Base-by-base conservation (phyloP, 345 rosid genomes). In the Euphorbia lathyris region DNA sequence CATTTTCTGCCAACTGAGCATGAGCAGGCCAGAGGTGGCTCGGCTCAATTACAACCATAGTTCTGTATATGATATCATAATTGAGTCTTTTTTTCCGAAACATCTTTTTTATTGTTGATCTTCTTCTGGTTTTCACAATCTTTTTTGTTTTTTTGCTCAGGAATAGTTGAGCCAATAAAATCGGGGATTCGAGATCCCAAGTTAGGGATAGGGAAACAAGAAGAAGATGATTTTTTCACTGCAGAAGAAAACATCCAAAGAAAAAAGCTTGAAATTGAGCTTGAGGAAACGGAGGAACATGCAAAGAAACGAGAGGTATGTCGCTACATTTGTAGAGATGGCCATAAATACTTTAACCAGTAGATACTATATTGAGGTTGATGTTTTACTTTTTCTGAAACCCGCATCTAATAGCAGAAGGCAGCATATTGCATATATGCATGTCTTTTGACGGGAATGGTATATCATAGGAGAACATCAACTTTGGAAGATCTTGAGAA, bases 241-340 rank as follows among this genome's bases (percentile, higher is more conserved):
- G 86, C 98, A 0, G 99, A 87, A 81, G 97, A 95, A 78, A 95
- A 92, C 77, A 95, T 92, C 69, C 98, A 90, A 80, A 83, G 99
- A 70, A 88, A 70, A 70, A 95, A 86, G 79, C 97, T 95, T 61
- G 96, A 92, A 72, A 82, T 92, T 34, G 96, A 95, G 85, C 76
- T 92, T 32, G 92, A 95, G 80, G 99, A 87, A 76, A 88, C 98
- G 7, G 96, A 92, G 85, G 98, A 95, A 74, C 64, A 81, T 60
- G 81, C 88, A 29, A 95, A 88, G 81, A 95, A 90, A 85, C 87
- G 99, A 83, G 99, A 95, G 98, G 98, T 95, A 95, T 84, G 90
- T 75, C 22, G 66, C 62, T 79, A 56, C 62, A 72, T 58, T 62
- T 20, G 34, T 77, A 81, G 77, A 52, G 74, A 62, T 68, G 42